Percentiles rank a stretch among this genome's conserved stretches.
phyloP scores from a whole-genome alignment of 495 filamentous ascomycete genomes.

The Podospora fimiseda region DNA sequence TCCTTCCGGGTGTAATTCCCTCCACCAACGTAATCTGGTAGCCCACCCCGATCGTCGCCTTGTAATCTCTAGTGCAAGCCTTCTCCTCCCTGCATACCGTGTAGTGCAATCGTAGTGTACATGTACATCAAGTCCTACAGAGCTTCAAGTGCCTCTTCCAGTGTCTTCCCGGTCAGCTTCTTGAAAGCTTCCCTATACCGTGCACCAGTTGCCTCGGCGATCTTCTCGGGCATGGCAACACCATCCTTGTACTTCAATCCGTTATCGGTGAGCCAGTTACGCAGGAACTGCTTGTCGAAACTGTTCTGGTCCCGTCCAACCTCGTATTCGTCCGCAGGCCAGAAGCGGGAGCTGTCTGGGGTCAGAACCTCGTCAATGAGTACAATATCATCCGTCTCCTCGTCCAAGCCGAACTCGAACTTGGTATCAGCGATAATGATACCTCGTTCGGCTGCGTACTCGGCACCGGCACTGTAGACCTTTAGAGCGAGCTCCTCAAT shows the following conservation, averaged over 20 bases:
- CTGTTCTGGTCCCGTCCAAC: constrained; percentile 69
- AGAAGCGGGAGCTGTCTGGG: constrained; percentile 79
- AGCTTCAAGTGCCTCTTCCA: constrained; percentile 33
- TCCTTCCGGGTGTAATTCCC: no score
- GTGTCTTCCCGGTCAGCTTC: constrained; percentile 35
- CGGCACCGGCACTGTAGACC: constrained; percentile 66
- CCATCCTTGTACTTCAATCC: constrained; percentile 63
- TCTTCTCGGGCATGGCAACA: constrained; percentile 62
- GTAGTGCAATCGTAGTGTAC: no score
- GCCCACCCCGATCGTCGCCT: no score
- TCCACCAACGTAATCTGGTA: no score
- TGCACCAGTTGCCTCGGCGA: constrained; percentile 54
- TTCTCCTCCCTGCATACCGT: no score
- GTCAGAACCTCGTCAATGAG: constrained; percentile 91
- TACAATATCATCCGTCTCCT: constrained; percentile 67
- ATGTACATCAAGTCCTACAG: no score
- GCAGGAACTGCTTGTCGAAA: constrained; percentile 84
- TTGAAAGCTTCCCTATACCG: constrained; percentile 43
- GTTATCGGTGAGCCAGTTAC: constrained; percentile 73
- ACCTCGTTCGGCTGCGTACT: constrained; percentile 68
- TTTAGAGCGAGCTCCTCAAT: constrained; percentile 67
- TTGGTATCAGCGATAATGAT: constrained; percentile 76
- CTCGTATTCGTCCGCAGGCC: constrained; percentile 68
- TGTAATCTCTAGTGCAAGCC: not conserved
- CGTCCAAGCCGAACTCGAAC: constrained; percentile 62